Evolutionary conservation across 163 green algal species (phyloP).

Genomic region (Prototheca cutis): DNA sequence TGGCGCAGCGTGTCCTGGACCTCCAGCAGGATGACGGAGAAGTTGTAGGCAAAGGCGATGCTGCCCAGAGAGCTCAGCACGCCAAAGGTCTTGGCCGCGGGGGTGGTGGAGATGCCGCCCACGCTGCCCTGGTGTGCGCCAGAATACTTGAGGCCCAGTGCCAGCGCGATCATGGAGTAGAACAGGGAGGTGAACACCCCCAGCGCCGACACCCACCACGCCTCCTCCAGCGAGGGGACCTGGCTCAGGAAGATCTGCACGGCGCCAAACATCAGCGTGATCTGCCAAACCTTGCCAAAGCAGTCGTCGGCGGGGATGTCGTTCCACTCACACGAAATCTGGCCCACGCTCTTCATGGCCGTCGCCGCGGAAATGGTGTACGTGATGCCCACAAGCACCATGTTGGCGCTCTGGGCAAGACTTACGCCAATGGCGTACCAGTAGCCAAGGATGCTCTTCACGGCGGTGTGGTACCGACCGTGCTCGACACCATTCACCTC

Average conservation of each 20-base stretch:
- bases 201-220: slow-evolving; percentile 30
- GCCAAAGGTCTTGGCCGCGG: slow-evolving; percentile 26
- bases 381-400: slow-evolving; percentile 9
- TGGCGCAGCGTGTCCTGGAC: slow-evolving; percentile 30
- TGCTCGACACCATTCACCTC: slow-evolving; percentile 9
- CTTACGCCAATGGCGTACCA: neutral
- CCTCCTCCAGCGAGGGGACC: slow-evolving; percentile 22
- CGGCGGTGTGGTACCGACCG: slow-evolving; percentile 26
- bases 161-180: slow-evolving; percentile 25
- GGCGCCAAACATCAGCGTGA: neutral
- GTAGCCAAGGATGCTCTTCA: slow-evolving; percentile 7
- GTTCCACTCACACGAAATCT: neutral
- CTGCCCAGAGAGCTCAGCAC: slow-evolving; percentile 34
- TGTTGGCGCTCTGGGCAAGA: slow-evolving; percentile 21
- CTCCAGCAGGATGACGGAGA: slow-evolving; percentile 30
- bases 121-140: slow-evolving; percentile 10
- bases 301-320: slow-evolving; percentile 4
- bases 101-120: slow-evolving; percentile 1
- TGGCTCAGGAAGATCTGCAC: neutral
- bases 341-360: neutral
- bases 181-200: slow-evolving; percentile 26
- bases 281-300: neutral
- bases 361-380: slow-evolving; percentile 12
- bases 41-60: slow-evolving; percentile 28
- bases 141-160: slow-evolving; percentile 15